These are phyloP conservation scores for Boeremia lycopersici DNA, from an alignment of 2,329 filamentous ascomycete genomes.

Conservation along the genomic window DNA sequence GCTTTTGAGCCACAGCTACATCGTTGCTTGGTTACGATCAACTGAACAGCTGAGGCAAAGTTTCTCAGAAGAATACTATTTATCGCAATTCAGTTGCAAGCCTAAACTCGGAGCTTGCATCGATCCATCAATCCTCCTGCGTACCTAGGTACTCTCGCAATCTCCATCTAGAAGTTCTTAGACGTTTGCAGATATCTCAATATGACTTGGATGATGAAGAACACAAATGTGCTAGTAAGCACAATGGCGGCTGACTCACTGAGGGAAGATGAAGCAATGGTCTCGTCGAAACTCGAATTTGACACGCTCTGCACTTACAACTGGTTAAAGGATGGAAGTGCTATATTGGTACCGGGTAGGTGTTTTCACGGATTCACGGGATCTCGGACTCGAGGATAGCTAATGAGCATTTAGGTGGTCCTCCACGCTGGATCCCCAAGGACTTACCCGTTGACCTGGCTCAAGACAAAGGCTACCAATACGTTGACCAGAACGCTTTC, in stretches of 20 bases:
- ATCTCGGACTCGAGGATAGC: not conserved
- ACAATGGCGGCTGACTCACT: constrained; percentile 16
- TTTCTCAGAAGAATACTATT: too few species aligned
- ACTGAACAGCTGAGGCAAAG: too few species aligned
- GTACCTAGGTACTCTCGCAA: too few species aligned
- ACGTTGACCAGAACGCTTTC: constrained; percentile 37
- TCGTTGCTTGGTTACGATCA: too few species aligned
- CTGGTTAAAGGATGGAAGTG: constrained; percentile 21
- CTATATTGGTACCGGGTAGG: constrained; percentile 23
- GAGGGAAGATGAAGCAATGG: constrained; percentile 1
- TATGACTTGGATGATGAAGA: not conserved
- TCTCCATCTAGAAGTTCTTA: too few species aligned
- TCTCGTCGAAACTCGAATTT: constrained; percentile 21
- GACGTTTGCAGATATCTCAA: not conserved
- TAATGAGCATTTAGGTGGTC: constrained; percentile 15
- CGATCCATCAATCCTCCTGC: too few species aligned
- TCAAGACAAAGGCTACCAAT: constrained; percentile 17
- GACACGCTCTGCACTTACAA: constrained; percentile 30
- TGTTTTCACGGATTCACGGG: not conserved
- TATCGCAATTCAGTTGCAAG: too few species aligned
- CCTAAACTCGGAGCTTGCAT: too few species aligned
- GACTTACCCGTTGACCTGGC: constrained; percentile 18
- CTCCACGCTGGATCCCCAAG: constrained; percentile 25
- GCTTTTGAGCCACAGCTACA: too few species aligned
- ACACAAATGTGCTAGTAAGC: not conserved